These are phyloP conservation scores for Wallacemonas sp. DNA, from an alignment of 208 protist species.

Conservation along the genomic window DNA sequence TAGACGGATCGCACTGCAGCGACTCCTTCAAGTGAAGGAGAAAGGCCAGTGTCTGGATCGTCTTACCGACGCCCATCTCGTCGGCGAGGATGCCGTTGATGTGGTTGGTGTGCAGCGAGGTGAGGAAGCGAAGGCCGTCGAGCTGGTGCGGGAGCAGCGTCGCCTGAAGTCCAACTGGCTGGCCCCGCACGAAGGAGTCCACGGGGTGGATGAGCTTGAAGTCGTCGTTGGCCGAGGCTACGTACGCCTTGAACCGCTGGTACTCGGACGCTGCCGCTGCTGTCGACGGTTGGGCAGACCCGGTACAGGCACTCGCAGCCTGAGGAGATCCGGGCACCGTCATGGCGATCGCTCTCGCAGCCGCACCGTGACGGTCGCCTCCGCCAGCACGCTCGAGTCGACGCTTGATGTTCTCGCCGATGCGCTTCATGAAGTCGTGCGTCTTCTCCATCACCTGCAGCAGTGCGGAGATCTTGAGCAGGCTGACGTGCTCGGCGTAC, in stretches of 20 bases:
- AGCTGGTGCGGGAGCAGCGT: constrained; percentile 97
- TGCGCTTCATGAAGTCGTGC: constrained; percentile 58
- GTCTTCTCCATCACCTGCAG: constrained; percentile 70
- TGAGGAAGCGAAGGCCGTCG: constrained; percentile 95
- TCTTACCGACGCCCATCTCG: constrained; percentile 97
- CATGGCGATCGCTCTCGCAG: too few relatives aligned
- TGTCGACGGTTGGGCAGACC: too few relatives aligned
- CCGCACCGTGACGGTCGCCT: too few relatives aligned
- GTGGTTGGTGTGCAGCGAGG: constrained; percentile 64
- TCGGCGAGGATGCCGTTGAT: constrained; percentile 97
- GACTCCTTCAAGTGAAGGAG: constrained; percentile 56
- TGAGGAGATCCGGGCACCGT: too few relatives aligned
- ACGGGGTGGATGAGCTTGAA: constrained; percentile 54
- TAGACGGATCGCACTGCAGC: neutral
- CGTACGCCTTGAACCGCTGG: constrained; percentile 56
- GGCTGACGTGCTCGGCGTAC: constrained; percentile 50
- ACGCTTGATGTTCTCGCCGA: constrained; percentile 37
- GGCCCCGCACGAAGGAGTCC: constrained; percentile 36
- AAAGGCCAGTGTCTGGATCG: constrained; percentile 91
- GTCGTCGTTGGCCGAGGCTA: constrained; percentile 44
- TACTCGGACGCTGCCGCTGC: constrained; percentile 26
- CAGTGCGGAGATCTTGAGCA: constrained; percentile 54
- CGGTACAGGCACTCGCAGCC: too few relatives aligned
- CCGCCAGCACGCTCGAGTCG: neutral
- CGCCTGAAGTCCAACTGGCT: constrained; percentile 41